Evolutionary conservation across 495 filamentous ascomycete genomes (phyloP), one percentile per base, ranked within the genome.

Genomic region (Bombardia bombarda): DNA sequence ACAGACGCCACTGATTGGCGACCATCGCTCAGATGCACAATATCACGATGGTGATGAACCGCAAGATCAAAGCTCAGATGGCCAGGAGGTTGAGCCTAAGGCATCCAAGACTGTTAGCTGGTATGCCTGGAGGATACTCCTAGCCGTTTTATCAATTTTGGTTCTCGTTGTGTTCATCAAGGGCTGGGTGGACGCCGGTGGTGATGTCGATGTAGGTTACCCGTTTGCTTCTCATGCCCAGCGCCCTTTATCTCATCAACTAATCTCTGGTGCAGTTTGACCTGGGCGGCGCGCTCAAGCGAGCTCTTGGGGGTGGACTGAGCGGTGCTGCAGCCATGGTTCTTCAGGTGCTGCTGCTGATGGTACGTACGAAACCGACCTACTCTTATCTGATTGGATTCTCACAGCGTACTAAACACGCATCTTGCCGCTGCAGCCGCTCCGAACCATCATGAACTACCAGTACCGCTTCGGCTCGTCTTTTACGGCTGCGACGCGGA

Each of bases 361-460:
- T 63, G 59, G 59, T 62, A 50, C 9, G 9, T 34, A n/a, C n/a
- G n/a, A n/a, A n/a, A n/a, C 7, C 4, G 32, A 43, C 13, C 26
- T 1, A 0, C 12, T 19, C 28, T 6, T 23, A 2, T 32, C 25
- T 2, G 25, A 12, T 4, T 36, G 5, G 34, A 7, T 3, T 9
- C 10, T 10, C 3, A 2, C 4, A 5, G 4, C 16, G 5, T 16
- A 9, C 16, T 32, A 42, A 13, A 48, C 12, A 12, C 10, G 10
- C 4, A 3, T n/a, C n/a, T n/a, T 36, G 13, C 6, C 6, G 6
- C 10, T 2, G 20, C 28, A 62, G 60, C 60, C 60, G 1, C 52
- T 63, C 7, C 50, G 60, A 21, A 63, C 60, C 1, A 63, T 63
- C 31, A 63, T 63, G 60, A 63, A 63, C 41, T 60, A 60, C n/a